phyloP scores from a whole-genome alignment of 1,284 basidiomycete genomes.

The Apiotrichum gamsii region DNA sequence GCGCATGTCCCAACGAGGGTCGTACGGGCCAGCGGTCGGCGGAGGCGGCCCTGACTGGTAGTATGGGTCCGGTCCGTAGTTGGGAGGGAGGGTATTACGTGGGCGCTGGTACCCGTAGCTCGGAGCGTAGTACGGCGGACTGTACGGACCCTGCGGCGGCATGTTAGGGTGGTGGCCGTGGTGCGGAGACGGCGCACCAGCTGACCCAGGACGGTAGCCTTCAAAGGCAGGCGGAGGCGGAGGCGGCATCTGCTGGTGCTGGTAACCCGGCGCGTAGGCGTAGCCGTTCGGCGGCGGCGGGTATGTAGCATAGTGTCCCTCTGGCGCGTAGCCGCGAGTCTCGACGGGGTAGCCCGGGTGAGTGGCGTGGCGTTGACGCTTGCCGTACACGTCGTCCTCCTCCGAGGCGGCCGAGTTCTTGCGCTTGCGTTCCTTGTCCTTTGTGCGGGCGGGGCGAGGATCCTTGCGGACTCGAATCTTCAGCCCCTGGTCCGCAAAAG shows the following conservation, averaged over 20 bases:
- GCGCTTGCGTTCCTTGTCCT: conserved; percentile 17
- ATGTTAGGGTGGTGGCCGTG: neutral
- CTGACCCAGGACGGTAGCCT: conserved; percentile 10
- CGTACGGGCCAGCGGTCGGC: conserved; percentile 1
- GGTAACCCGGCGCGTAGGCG: conserved; percentile 5
- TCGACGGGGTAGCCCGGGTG: conserved; percentile 6
- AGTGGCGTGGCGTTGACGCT: conserved; percentile 5
- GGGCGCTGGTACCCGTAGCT: conserved; percentile 1
- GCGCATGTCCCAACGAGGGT: conserved; percentile 10
- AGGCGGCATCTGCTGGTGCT: conserved; percentile 12
- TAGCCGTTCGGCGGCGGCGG: conserved; percentile 9
- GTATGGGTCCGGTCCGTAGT: conserved; percentile 1
- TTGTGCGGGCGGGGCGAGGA: conserved; percentile 36
- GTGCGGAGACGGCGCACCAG: conserved; percentile 5
- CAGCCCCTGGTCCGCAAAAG: conserved; percentile 83
- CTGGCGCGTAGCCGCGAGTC: conserved; percentile 8
- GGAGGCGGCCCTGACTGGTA: conserved; percentile 1
- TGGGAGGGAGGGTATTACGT: conserved; percentile 1
- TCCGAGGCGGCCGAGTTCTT: conserved; percentile 16
- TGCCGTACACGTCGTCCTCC: conserved; percentile 13
- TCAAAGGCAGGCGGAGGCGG: conserved; percentile 11
- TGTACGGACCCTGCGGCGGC: neutral
- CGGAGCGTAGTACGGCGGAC: neutral
- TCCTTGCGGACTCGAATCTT: conserved; percentile 89
- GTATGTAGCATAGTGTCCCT: conserved; percentile 12